These are phyloP conservation scores for Lolium perenne DNA, from an alignment of 176 grass and related monocot genomes.

Conservation along the genomic window DNA sequence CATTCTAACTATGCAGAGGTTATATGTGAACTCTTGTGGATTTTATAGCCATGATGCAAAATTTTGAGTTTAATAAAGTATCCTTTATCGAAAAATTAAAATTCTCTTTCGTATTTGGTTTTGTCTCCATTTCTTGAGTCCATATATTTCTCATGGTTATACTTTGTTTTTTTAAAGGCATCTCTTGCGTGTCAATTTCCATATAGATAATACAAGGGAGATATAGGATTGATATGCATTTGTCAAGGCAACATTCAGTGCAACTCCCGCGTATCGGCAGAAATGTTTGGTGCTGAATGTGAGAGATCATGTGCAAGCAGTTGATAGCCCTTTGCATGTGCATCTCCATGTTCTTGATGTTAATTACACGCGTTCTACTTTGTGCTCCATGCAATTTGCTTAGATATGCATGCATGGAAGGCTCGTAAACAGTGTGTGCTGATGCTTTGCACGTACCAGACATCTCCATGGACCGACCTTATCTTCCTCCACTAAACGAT, in stretches of 20 bases:
- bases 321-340: neutral
- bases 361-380: neutral
- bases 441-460: conserved; percentile 14
- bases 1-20: no score
- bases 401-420: neutral
- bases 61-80: no score
- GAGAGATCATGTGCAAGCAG: neutral
- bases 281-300: neutral
- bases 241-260: neutral
- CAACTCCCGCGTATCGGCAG: neutral
- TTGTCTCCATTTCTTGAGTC: no score
- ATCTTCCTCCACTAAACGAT: conserved; percentile 11
- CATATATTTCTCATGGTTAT: no score
- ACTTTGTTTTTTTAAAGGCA: no score
- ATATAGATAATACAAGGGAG: no score
- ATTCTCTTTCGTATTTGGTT: no score
- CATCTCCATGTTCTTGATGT: neutral
- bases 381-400: neutral
- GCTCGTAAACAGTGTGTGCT: neutral
- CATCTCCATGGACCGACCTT: conserved; percentile 21
- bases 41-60: no score
- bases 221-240: no score
- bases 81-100: no score
- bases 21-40: no score
- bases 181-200: no score